Evolutionary conservation across 1,284 basidiomycete genomes (phyloP), one percentile per base, ranked within the genome.

Genomic region (Malassezia sp.): DNA sequence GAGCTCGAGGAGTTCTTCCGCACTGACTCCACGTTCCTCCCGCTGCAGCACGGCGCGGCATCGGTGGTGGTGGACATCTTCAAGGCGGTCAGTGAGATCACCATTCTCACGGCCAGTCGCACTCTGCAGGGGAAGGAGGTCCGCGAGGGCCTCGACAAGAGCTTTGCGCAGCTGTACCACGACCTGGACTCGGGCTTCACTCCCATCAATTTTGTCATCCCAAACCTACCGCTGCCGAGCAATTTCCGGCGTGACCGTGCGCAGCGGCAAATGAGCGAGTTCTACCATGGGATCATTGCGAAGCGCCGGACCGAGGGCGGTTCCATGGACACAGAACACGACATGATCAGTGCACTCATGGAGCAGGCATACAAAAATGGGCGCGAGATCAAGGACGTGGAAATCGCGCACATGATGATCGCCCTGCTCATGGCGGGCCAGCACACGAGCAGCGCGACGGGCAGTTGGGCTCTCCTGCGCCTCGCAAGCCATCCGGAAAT

Each of bases 121-220:
- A 93, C 91, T 2, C 76, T 97, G 1, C 91, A 96, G 71, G 91
- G 91, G 42, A 80, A 78, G 59, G 90, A 96, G 73, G 83, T 97
- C 38, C 80, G 91, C 36, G 76, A 75, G 18, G 75, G 73, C 30
- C 71, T 97, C 60, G 80, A 88, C 75, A 86, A 85, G 72, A 76
- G 77, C 7, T 95, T 91, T 71, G 87, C 91, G 0, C 74, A 84
- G 30, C 74, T 86, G 34, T 95, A 85, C 74, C 80, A 81, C 52
- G 89, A 91, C 70, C 77, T 97, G 56, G 91, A 97, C 71, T 85
- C 85, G 49, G 73, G 72, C 2, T 73, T 73, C 46, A 72, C 69
- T 2, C 71, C 71, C 11, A 59, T 67, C 50, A 70, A 96, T 74
- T 91, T 93, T 75, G 76, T 95, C 72, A 89, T 96, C 75, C 86